A percentile compares a stretch with the other conserved stretches of the same genome.
Conservation (phyloP, 164 flowering plant species). For the Annona cherimola region DNA sequence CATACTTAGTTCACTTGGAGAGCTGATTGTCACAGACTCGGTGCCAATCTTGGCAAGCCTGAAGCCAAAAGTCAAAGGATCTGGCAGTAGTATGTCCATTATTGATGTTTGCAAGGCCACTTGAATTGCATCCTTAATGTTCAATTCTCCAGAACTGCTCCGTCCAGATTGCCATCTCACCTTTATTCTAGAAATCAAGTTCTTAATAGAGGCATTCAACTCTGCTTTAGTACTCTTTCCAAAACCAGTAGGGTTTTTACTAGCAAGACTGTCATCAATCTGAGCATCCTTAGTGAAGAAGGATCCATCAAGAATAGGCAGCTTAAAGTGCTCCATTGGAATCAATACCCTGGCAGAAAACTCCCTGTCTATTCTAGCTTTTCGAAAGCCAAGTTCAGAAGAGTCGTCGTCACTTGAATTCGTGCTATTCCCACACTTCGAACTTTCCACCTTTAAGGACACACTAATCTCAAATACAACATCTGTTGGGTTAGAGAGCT, state of each 20-base stretch:
- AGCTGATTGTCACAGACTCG: constrained; percentile 8
- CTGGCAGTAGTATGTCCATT: constrained; percentile 93
- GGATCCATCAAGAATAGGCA: constrained; percentile 85
- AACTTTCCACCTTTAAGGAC: constrained; percentile 64
- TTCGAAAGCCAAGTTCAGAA: constrained; percentile 62
- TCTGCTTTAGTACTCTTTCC: constrained; percentile 82
- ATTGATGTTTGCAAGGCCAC: constrained; percentile 87
- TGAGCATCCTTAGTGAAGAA: constrained; percentile 56
- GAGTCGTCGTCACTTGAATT: constrained; percentile 31
- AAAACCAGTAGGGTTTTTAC: constrained; percentile 46
- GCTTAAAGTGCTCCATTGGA: constrained; percentile 92
- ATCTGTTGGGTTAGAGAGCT: constrained; percentile 94
- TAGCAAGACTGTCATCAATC: constrained; percentile 28
- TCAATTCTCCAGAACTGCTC: constrained; percentile 85
- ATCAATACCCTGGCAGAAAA: constrained; percentile 89
- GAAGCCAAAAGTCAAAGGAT: constrained; percentile 94
- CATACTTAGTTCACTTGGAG: constrained; percentile 16
- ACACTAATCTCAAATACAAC: constrained; percentile 85
- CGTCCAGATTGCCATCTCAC: constrained; percentile 96
- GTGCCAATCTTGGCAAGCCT: constrained; percentile 42
- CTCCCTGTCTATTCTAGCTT: constrained; percentile 91
- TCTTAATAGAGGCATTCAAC: constrained; percentile 75
- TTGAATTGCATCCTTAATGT: constrained; percentile 85
- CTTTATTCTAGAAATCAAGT: constrained; percentile 81
- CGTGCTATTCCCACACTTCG: constrained; percentile 28